Evolutionary conservation across 768 basidiomycete genomes (phyloP), one percentile per base, ranked within the genome.

Genomic region (Kwoniella europaea): DNA sequence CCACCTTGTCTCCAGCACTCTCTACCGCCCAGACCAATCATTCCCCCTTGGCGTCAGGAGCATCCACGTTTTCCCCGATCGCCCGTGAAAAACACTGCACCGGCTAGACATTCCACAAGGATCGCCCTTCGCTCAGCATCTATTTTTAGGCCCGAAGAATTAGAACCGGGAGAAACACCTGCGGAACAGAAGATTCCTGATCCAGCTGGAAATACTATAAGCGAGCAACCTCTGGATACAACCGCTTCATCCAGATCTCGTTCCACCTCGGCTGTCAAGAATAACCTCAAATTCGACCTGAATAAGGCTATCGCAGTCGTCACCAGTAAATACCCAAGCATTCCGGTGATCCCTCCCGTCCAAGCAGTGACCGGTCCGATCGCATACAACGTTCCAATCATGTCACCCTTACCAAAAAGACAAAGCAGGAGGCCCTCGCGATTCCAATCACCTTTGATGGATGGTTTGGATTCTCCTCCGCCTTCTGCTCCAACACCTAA

Each of bases 401-500:
- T 61, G 59, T 42, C 59, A 10, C n/a, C 41, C 16, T 44, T 61
- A 46, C 59, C 59, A 18, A 61, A 61, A 61, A 15, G 59, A 20
- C 41, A 61, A 43, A 27, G 15, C 18, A 42, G 27, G n/a, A 61
- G 43, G 42, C 59, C 59, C 2, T 43, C 41, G 12, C 35, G 59
- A 6, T 61, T 43, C n/a, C 59, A 61, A 61, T 61, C 59, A 20
- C 59, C 57, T 15, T 59, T 41, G 29, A 35, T 35, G 35, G 57
- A 59, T 12, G 13, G 22, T 24, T 41, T 15, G 15, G 57, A 18
- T 10, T 20, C 35, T 27, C 59, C 59, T 42, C 18, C 59, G 16
- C 27, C 59, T 27, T 61, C 59, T 9, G 59, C 59, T 7, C 59
- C 59, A 12, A 61, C 59, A 18, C 59, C 59, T 10, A 61, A 61